Conservation (phyloP, 2,329 filamentous ascomycete species). For the Cercospora sp. region DNA sequence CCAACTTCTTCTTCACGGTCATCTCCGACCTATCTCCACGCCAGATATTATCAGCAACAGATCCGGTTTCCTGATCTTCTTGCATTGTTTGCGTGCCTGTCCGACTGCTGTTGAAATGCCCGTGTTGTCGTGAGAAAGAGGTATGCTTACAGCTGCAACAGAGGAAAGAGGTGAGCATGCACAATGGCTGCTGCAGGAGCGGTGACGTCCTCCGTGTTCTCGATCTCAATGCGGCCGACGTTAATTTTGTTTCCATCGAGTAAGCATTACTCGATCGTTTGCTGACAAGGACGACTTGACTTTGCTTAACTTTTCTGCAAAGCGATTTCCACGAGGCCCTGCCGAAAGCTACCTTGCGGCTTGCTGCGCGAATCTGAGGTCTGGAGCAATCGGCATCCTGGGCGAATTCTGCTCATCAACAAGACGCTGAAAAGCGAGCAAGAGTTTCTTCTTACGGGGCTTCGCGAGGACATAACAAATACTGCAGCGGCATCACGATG, state of each 20-base stretch:
- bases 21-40: slow-evolving; percentile 1
- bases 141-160: neutral
- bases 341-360: neutral
- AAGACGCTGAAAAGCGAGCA: neutral
- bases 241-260: slow-evolving; percentile 22
- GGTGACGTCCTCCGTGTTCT: neutral
- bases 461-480: neutral
- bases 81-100: neutral
- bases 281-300: neutral
- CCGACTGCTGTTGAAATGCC: neutral
- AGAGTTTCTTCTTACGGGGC: neutral
- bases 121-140: neutral
- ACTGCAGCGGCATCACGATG: neutral
- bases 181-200: neutral
- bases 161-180: neutral
- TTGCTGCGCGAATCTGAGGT: slow-evolving; percentile 1
- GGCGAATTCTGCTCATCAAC: neutral
- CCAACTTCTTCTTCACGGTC: slow-evolving; percentile 1
- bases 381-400: neutral
- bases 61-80: neutral
- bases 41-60: neutral
- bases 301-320: neutral
- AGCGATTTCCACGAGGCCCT: neutral
- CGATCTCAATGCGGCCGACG: slow-evolving; percentile 6
- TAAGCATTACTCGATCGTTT: slow-evolving; percentile 27